Conservation (phyloP, 345 rosid species). For the Excoecaria agallocha region DNA sequence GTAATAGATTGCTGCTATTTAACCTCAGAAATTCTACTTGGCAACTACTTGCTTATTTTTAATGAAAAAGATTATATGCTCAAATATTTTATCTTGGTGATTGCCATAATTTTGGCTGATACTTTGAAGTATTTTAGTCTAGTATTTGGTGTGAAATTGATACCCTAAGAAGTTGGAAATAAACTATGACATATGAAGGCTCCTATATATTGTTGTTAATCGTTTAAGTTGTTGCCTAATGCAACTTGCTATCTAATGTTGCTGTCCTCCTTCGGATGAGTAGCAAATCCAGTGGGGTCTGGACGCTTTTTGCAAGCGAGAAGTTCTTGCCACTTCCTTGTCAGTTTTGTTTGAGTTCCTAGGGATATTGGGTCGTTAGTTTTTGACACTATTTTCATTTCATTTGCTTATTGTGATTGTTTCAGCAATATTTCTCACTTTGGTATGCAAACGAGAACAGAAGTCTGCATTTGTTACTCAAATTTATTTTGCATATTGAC, state of each 20-base stretch:
- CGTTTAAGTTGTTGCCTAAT: neutral
- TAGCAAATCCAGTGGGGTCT: neutral
- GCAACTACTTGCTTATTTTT: neutral
- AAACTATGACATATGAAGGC: neutral
- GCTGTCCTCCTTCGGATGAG: neutral
- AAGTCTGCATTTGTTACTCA: neutral
- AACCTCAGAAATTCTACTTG: neutral
- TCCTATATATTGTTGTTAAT: neutral
- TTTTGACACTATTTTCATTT: no score
- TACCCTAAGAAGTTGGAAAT: neutral
- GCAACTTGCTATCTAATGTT: neutral
- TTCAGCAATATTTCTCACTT: neutral
- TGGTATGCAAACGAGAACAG: neutral
- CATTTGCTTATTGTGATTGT: no score
- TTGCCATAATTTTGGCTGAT: neutral
- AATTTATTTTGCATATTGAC: neutral
- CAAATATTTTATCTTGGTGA: neutral
- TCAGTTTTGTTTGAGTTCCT: no score
- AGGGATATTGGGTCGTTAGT: no score
- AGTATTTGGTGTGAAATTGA: neutral
- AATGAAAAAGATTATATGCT: neutral
- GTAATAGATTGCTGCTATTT: neutral
- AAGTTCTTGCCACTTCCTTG: no score
- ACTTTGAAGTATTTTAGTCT: neutral
- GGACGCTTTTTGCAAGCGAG: neutral